Percentiles rank a stretch among this genome's conserved stretches.
Conservation (phyloP, 306 rosid genomes). For the Dryas alaskensis region DNA sequence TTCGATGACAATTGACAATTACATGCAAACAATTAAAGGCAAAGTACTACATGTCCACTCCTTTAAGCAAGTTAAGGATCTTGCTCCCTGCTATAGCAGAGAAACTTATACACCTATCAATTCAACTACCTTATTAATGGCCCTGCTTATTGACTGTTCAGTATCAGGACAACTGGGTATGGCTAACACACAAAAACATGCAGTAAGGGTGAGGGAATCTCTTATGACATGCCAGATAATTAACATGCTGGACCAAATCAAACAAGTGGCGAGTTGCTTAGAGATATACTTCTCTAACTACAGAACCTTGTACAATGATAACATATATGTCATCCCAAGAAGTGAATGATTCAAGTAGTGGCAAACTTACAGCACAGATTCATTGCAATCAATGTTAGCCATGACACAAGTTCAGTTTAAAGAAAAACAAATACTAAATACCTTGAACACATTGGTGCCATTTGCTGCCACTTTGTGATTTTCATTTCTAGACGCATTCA, state of each 20-base stretch:
- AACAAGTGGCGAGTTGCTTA: background rate
- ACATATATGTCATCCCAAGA: background rate
- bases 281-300: background rate
- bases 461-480: constrained; percentile 44
- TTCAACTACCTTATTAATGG: background rate
- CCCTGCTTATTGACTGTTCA: background rate
- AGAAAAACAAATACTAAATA: constrained; percentile 12
- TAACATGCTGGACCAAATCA: background rate
- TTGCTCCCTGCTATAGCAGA: too few relatives aligned
- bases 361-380: background rate
- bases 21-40: background rate
- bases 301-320: background rate
- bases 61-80: background rate
- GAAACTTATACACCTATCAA: background rate
- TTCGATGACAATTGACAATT: constrained; percentile 1
- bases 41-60: background rate
- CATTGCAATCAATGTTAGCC: background rate
- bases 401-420: background rate
- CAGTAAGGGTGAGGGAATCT: background rate
- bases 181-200: too few relatives aligned
- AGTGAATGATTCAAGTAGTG: background rate
- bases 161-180: too few relatives aligned
- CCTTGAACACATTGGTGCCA: constrained; percentile 54
- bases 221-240: background rate
- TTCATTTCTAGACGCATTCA: constrained; percentile 45